A percentile compares a stretch with the other conserved stretches of the same genome.
phyloP scores from a whole-genome alignment of 2,329 filamentous ascomycete genomes.

The Aurifilum marmelostoma region DNA sequence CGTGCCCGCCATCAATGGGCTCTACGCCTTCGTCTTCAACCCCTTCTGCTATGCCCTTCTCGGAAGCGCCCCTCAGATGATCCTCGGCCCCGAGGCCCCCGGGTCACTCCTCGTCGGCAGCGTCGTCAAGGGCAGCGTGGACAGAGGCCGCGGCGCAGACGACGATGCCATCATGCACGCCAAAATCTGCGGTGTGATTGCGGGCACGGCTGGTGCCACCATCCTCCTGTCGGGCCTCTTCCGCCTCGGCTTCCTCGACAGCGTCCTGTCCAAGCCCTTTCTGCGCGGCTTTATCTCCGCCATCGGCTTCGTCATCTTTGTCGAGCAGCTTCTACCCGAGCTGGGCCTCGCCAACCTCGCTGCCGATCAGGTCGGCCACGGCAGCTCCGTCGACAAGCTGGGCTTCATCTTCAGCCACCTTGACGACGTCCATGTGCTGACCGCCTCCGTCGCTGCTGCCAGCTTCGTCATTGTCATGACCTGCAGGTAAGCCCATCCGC shows the following conservation, averaged over 20 bases:
- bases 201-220: slow-evolving; percentile 83
- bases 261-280: slow-evolving; percentile 90
- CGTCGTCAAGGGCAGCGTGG: slow-evolving; percentile 78
- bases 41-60: slow-evolving; percentile 89
- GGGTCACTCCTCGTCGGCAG: slow-evolving; percentile 89
- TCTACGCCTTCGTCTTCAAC: slow-evolving; percentile 93
- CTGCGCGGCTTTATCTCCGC: slow-evolving; percentile 95
- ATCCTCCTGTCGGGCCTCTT: slow-evolving; percentile 87
- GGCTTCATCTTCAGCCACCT: slow-evolving; percentile 74
- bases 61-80: slow-evolving; percentile 89
- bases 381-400: slow-evolving; percentile 85
- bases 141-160: slow-evolving; percentile 65
- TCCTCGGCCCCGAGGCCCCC: slow-evolving; percentile 92
- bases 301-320: slow-evolving; percentile 93
- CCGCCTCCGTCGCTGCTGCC: slow-evolving; percentile 73
- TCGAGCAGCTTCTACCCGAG: slow-evolving; percentile 92
- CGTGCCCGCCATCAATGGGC: slow-evolving; percentile 87
- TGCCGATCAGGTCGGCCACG: slow-evolving; percentile 70
- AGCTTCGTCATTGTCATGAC: slow-evolving; percentile 90
- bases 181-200: slow-evolving; percentile 83
- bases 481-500: slow-evolving; percentile 64
- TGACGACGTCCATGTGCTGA: slow-evolving; percentile 70
- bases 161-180: slow-evolving; percentile 72
- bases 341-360: slow-evolving; percentile 74
- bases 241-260: slow-evolving; percentile 89